These are phyloP conservation scores for Heritiera littoralis DNA, from an alignment of 345 rosid species.

Conservation along the genomic window DNA sequence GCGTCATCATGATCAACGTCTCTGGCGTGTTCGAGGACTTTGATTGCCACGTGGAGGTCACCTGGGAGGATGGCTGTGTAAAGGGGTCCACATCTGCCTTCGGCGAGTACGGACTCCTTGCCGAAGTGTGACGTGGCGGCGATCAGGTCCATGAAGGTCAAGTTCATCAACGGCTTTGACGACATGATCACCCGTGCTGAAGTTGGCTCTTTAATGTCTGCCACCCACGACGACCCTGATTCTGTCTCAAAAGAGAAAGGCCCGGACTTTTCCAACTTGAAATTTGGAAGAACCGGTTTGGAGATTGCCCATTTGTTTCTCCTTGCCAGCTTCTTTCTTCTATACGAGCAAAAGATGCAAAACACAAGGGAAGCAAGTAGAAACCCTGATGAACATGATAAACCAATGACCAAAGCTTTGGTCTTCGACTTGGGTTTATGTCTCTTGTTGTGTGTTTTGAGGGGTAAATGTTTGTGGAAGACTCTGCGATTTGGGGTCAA, in stretches of 20 bases:
- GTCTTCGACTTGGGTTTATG: conserved; percentile 31
- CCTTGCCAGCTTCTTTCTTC: conserved; percentile 38
- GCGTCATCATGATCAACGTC: conserved; percentile 54
- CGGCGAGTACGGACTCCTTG: conserved; percentile 72
- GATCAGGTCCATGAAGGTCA: conserved; percentile 90
- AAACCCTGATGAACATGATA: conserved; percentile 47
- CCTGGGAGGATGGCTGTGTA: conserved; percentile 85
- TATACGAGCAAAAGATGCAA: conserved; percentile 30
- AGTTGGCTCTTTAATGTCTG: conserved; percentile 84
- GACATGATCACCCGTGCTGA: conserved; percentile 78
- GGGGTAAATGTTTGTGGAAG: conserved; percentile 14
- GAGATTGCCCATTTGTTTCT: conserved; percentile 90
- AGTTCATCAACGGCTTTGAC: conserved; percentile 80
- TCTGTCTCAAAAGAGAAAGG: conserved; percentile 90
- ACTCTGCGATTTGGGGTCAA: conserved; percentile 26
- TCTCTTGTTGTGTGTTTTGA: conserved; percentile 20
- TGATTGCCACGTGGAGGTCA: conserved; percentile 89
- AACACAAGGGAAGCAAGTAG: conserved; percentile 30
- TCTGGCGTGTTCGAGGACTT: conserved; percentile 72
- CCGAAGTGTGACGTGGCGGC: conserved; percentile 96
- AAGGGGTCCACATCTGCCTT: conserved; percentile 80
- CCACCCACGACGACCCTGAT: conserved; percentile 92
- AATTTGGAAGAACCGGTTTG: conserved; percentile 54
- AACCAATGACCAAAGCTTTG: conserved; percentile 40
- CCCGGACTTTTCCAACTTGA: conserved; percentile 84